Evolutionary conservation across 2,329 filamentous ascomycete species (phyloP).

Genomic region (Zymoseptoria passerinii): DNA sequence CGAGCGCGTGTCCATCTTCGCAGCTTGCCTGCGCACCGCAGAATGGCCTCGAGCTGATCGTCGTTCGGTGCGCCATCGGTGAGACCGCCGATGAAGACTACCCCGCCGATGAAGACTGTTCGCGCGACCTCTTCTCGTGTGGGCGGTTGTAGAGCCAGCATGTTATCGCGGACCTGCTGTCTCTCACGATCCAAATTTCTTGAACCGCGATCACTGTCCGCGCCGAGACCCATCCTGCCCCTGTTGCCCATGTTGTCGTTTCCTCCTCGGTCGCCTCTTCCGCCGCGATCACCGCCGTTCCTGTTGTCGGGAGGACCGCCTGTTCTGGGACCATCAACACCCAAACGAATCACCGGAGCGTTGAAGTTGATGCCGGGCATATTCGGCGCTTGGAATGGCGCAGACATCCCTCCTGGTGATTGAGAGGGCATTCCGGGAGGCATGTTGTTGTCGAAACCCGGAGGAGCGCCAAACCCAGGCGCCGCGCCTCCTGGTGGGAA

Average conservation of each 20-base stretch:
- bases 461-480: conserved; percentile 67
- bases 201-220: conserved; percentile 46
- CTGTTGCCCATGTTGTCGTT: conserved; percentile 30
- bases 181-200: conserved; percentile 49
- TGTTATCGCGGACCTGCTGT: conserved; percentile 24
- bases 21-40: conserved; percentile 65
- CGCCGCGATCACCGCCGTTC: conserved; percentile 10
- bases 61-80: conserved; percentile 71
- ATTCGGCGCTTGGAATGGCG: conserved; percentile 81
- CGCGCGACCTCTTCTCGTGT: conserved; percentile 84
- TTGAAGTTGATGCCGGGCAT: conserved; percentile 98
- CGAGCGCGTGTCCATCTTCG: conserved; percentile 76
- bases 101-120: conserved; percentile 84
- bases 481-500: conserved; percentile 60
- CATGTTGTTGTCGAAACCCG: conserved; percentile 73
- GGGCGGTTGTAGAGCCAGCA: conserved; percentile 57
- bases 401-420: conserved; percentile 66
- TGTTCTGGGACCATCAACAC: conserved; percentile 51
- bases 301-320: conserved; percentile 1
- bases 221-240: conserved; percentile 47
- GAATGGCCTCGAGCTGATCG: conserved; percentile 67
- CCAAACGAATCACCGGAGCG: conserved; percentile 88
- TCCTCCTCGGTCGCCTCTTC: conserved; percentile 22
- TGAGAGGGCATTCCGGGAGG: conserved; percentile 69
- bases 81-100: conserved; percentile 79